Base-by-base conservation (phyloP, 306 rosid genomes). In the Trifolium fragiferum region DNA sequence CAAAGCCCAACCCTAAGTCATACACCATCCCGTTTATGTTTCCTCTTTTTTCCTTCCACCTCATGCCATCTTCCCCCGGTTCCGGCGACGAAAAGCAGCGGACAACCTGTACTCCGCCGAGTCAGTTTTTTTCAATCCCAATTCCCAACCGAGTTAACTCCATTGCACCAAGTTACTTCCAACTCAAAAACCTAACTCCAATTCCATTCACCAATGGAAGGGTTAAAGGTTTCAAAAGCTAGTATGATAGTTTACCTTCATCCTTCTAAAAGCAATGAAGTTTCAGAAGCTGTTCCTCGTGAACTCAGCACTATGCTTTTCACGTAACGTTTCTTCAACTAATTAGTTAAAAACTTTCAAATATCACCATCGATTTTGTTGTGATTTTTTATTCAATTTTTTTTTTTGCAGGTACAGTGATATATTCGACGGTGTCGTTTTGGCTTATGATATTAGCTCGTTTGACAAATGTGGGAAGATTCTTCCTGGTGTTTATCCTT, bases 291-390 rank as follows among this genome's bases (percentile, higher is more conserved):
- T 0, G 78, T 92, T 61, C 89, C 88, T 50, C 89, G 87, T 19
- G 92, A 88, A 80, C 89, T 92, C 53, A 85, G 96, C 82, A 70
- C 89, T 51, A 46, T 86, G 85, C 96, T 90, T 49, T 88, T 89
- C 84, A 90, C 78, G 96, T 91, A 78, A 15, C 38, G 3, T 61
- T 32, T 47, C 61, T n/a, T 50, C 23, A 20, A 44, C 72, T 10
- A 38, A 9, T 66, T 16, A 4, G 7, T 61, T 33, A 15, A 35
- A 68, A n/a, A n/a, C 6, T 50, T 62, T 44, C 35, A n/a, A 44
- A 68, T 63, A 30, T 55, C 12, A 2, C 15, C 50, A 40, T 18
- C 10, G 6, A 44, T 9, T 37, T 55, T 37, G n/a, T 54, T 70
- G 4, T 59, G 18, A 5, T 59, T 59, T 27, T 38, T 65, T 10